A percentile compares a stretch with the other conserved stretches of the same genome.
Conservation (phyloP, 108 stramenopile genomes). For the Pseudonitzschia pungens region DNA sequence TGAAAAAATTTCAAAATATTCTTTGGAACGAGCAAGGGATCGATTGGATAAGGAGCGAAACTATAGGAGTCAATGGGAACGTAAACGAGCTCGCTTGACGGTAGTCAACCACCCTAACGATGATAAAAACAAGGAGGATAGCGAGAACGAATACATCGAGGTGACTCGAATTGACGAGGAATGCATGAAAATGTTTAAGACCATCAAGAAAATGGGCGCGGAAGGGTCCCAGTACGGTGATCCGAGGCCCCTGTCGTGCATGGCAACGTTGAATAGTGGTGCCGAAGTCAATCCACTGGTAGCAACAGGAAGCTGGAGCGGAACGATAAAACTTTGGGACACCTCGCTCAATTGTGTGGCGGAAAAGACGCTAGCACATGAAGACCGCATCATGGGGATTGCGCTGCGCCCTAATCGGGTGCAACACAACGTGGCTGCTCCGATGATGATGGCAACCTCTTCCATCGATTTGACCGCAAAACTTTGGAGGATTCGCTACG, state of each 20-base stretch:
- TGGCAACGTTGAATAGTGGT: slow-evolving; percentile 43
- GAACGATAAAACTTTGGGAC: slow-evolving; percentile 92
- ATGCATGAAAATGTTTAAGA: slow-evolving; percentile 56
- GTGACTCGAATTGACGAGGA: slow-evolving; percentile 55
- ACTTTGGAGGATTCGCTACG: slow-evolving; percentile 51
- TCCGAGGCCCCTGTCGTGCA: slow-evolving; percentile 59
- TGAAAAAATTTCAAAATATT: slow-evolving; percentile 66
- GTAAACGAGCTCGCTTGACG: slow-evolving; percentile 46
- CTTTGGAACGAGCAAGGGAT: slow-evolving; percentile 58
- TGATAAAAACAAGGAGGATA: slow-evolving; percentile 28
- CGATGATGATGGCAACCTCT: slow-evolving; percentile 62
- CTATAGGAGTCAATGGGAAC: slow-evolving; percentile 53
- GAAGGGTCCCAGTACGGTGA: slow-evolving; percentile 88
- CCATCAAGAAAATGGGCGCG: slow-evolving; percentile 57
- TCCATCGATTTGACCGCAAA: slow-evolving; percentile 87
- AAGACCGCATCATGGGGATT: slow-evolving; percentile 86
- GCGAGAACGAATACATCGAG: slow-evolving; percentile 27
- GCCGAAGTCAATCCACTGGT: slow-evolving; percentile 50
- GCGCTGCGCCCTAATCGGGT: slow-evolving; percentile 14
- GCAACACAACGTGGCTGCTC: not conserved
- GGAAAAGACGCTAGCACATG: slow-evolving; percentile 67
- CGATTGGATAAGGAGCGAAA: slow-evolving; percentile 75
- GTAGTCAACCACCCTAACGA: slow-evolving; percentile 30
- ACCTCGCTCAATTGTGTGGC: slow-evolving; percentile 64
- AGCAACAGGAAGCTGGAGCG: slow-evolving; percentile 91